Evolutionary conservation across 176 grass and related monocot genomes (phyloP).

Genomic region (Areca catechu): DNA sequence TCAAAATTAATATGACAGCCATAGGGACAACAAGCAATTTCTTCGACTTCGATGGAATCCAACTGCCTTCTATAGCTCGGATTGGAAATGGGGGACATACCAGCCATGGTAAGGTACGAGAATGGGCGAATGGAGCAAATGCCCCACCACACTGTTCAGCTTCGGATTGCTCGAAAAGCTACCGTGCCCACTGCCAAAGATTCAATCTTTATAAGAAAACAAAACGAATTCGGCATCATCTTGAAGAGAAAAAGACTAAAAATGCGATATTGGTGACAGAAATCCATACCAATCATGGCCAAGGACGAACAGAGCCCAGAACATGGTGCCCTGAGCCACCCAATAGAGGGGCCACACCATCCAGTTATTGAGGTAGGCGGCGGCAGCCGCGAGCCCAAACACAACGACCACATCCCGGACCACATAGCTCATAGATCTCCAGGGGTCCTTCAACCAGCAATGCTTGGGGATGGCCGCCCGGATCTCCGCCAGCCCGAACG

Average conservation of each 20-base stretch:
- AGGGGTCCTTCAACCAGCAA: slow-evolving; percentile 14
- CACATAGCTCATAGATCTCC: slow-evolving; percentile 22
- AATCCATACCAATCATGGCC: slow-evolving; percentile 16
- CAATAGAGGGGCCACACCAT: slow-evolving; percentile 17
- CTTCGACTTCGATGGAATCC: too few species aligned
- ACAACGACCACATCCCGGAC: slow-evolving; percentile 6
- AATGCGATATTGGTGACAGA: background rate
- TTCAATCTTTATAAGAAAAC: background rate
- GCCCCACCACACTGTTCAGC: slow-evolving; percentile 83
- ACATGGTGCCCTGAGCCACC: slow-evolving; percentile 21
- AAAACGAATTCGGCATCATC: background rate
- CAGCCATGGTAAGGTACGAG: slow-evolving; percentile 90
- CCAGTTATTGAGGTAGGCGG: slow-evolving; percentile 9
- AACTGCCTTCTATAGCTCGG: background rate
- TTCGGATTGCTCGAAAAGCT: slow-evolving; percentile 78
- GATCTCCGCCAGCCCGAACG: slow-evolving; percentile 17
- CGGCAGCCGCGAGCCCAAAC: slow-evolving; percentile 6
- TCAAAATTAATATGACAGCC: background rate
- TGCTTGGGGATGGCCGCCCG: slow-evolving; percentile 17
- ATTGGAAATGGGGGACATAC: slow-evolving; percentile 28
- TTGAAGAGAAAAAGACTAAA: background rate
- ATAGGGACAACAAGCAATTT: too few species aligned
- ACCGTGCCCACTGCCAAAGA: slow-evolving; percentile 67
- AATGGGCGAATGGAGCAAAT: slow-evolving; percentile 96
- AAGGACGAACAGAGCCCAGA: slow-evolving; percentile 19